phyloP scores from a whole-genome alignment of 2,329 filamentous ascomycete species.

The Calonectria naviculata region DNA sequence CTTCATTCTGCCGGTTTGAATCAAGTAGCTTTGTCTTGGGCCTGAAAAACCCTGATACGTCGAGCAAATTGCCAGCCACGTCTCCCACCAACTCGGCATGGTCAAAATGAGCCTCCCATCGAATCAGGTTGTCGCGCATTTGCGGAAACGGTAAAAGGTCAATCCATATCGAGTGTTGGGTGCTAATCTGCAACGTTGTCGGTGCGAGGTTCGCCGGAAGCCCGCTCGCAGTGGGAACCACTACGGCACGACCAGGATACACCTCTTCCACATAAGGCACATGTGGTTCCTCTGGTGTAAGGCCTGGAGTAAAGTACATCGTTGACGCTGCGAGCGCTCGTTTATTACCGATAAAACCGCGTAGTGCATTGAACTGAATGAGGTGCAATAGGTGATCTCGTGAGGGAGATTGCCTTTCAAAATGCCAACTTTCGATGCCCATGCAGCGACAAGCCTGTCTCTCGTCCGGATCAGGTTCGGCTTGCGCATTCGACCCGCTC shows the following conservation, averaged over 20 bases:
- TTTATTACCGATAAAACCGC: not conserved
- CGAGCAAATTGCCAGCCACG: constrained; percentile 7
- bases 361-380: constrained; percentile 2
- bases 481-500: too few relatives aligned
- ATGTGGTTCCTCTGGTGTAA: not conserved
- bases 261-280: not conserved
- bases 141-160: constrained; percentile 23
- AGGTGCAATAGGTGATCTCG: not conserved
- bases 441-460: too few relatives aligned
- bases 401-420: not conserved
- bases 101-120: constrained; percentile 12
- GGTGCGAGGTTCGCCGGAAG: constrained; percentile 20
- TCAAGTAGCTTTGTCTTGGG: not conserved
- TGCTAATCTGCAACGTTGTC: constrained; percentile 24
- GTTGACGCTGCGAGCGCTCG: not conserved
- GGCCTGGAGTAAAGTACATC: not conserved
- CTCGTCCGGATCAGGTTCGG: too few relatives aligned
- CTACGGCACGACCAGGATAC: not conserved
- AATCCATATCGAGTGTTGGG: constrained; percentile 21
- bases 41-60: not conserved
- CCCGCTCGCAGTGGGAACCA: not conserved
- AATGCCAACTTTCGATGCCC: not conserved
- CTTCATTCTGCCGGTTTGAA: not conserved
- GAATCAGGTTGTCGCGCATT: constrained; percentile 24
- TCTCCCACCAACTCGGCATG: constrained; percentile 19